Conservation (phyloP, 2,329 filamentous ascomycete genomes). For the Claviceps arundinis region DNA sequence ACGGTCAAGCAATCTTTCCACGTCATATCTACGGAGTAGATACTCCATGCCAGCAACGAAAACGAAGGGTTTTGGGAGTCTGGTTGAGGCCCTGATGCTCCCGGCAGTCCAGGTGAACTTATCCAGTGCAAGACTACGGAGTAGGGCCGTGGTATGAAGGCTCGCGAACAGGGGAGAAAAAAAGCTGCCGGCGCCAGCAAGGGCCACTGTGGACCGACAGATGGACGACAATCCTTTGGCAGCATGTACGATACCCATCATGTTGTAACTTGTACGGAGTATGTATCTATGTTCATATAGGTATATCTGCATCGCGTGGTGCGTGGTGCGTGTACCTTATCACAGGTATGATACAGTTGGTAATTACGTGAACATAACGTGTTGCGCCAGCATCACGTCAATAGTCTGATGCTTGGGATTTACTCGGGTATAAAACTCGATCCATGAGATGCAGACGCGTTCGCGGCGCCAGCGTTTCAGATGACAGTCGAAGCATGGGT, state of each 20-base stretch:
- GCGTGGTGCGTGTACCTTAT: too few relatives aligned
- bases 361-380: too few relatives aligned
- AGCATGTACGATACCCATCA: not conserved
- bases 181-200: not conserved
- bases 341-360: not conserved
- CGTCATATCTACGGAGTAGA: not conserved
- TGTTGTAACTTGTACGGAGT: not conserved
- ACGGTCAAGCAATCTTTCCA: not conserved
- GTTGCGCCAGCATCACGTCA: too few relatives aligned
- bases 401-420: not conserved
- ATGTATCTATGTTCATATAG: not conserved
- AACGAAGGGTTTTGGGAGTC: not conserved
- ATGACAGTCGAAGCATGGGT: not conserved
- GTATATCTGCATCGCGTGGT: too few relatives aligned
- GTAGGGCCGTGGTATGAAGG: not conserved
- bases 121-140: not conserved
- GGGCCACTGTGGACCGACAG: not conserved
- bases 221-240: not conserved
- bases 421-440: not conserved
- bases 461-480: not conserved
- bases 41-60: not conserved
- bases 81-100: not conserved
- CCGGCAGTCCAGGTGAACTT: not conserved
- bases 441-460: not conserved
- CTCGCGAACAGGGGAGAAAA: not conserved